Base-by-base conservation (phyloP, 1,139 yeast species). In the Lodderomyces jiufengensis region DNA sequence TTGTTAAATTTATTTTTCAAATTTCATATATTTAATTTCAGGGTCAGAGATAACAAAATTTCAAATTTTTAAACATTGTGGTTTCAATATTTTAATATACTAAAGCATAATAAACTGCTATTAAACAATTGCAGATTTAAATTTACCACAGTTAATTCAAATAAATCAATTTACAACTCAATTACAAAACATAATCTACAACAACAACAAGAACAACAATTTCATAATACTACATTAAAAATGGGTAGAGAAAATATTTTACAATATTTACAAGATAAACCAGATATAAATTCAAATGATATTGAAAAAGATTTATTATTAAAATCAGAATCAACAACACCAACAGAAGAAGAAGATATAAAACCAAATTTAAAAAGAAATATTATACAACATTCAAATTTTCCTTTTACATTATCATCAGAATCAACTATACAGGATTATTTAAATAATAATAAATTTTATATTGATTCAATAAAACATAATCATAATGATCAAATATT, bases 361-460 rank as follows among this genome's bases (percentile, higher is more conserved):
- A 33, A 37, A 33, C 32, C 31, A 24, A 38, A 40, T 3, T 42
- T 42, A 5, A 29, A 24, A 5, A 30, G 46, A 28, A 29, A 38
- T 5, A 37, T 45, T 1, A 46, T 44, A 32, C 11, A 18, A 15
- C 51, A 49, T 33, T 35, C 49, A 15, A 54, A 63, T 44, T 58
- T 58, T 44, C 84, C 83, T 6, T 82, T 81, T 57, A 70, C 78
- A 1, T 64, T 82, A 38, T 66, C 70, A 29, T 71, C 71, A 50
- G 66, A 72, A n/a, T 78, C 85, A 10, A 65, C 74, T 3, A 55
- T 85, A 36, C 70, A 75, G 32, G 90, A 85, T 38, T 79, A 77
- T 51, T 64, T 90, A 31, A 63, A 73, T 40, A 79, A 84, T 52
- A 92, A 92, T 65, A 70, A 66, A 47, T 68, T 66, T 38, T 85